Percentiles rank a stretch among this genome's conserved stretches.
Evolutionary conservation across 106 monocot species (phyloP).

Genomic region (Agapanthus africanus): DNA sequence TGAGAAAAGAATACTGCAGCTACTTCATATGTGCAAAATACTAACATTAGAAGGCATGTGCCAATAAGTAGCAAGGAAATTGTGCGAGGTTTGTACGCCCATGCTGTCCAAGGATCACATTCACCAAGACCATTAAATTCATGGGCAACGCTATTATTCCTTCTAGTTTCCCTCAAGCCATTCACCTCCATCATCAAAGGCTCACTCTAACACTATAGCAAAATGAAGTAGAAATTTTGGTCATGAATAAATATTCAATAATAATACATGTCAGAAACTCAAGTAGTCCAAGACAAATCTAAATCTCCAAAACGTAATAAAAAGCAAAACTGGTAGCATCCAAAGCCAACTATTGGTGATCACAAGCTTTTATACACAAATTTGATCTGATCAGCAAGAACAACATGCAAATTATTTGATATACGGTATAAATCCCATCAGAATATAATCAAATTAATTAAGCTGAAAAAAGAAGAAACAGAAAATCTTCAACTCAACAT

Average conservation of each 20-base stretch:
- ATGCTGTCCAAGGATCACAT: conserved; percentile 77
- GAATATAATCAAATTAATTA: not conserved
- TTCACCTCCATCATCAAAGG: conserved; percentile 28
- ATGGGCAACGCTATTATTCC: not conserved
- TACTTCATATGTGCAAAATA: not conserved
- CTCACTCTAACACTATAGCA: not conserved
- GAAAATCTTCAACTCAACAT: not conserved
- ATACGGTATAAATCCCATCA: not conserved
- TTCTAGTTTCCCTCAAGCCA: conserved; percentile 14
- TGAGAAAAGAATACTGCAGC: not conserved
- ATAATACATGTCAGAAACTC: not conserved
- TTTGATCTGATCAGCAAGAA: not conserved
- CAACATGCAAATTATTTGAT: not conserved
- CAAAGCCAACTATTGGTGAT: not conserved
- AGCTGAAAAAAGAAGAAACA: not conserved
- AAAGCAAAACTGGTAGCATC: too few species aligned
- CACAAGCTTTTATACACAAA: not conserved
- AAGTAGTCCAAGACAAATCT: not conserved
- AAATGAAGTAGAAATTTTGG: not conserved
- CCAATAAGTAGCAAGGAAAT: conserved; percentile 56
- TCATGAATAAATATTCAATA: not conserved
- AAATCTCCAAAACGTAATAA: too few species aligned
- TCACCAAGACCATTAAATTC: conserved; percentile 26
- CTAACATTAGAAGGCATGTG: conserved; percentile 58
- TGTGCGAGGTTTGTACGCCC: conserved; percentile 76